Evolutionary conservation across 2,329 filamentous ascomycete species (phyloP), one percentile per base, ranked within the genome.

Genomic region (Pseudogymnoascus sp.): DNA sequence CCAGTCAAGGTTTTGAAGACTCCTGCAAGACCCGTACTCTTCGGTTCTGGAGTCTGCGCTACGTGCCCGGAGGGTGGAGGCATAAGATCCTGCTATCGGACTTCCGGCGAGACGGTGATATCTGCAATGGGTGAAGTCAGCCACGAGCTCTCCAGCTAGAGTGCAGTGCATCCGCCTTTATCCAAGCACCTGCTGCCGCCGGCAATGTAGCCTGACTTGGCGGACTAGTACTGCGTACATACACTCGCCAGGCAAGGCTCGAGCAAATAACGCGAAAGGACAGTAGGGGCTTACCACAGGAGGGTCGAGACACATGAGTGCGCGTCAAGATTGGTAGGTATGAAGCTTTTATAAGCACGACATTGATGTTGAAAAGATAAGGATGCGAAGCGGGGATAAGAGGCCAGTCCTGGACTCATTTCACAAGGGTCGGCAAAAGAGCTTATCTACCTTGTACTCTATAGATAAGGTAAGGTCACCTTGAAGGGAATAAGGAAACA

Each of bases 1-100:
- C 72, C 71, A 59, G 85, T 82, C 69, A 88, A 76, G 68, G 82
- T 84, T 70, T 85, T 86, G 72, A 88, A 84, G 65, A 88, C 84
- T 68, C 83, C 82, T 69, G 83, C 84, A 69, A 88, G 78, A 68
- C 83, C 78, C 42, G 78, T 74, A 70, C 76, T 79, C 75, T 79
- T 82, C 64, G 81, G 77, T 72, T 88, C 84, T 70, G 81, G 79
- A 66, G 80, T 79, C 65, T 79, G 77, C 67, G 77, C 72, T 70
- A 80, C 81, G 78, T 87, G 83, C 77, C 82, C 82, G 68, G 80
- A 76, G 70, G 80, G 79, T 65, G 83, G 82, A 76, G 84, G 81
- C 85, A 88, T 88, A 78, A 79, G 78, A 61, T 60, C 60, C 23
- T 33, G 60, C 26, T 60, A 42, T 60, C 15, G 35, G 35, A 40